A percentile compares a stretch with the other conserved stretches of the same genome.
These are phyloP conservation scores for Stramenopiles sp. DNA, from an alignment of 352 stramenopile species.

Conservation along the genomic window DNA sequence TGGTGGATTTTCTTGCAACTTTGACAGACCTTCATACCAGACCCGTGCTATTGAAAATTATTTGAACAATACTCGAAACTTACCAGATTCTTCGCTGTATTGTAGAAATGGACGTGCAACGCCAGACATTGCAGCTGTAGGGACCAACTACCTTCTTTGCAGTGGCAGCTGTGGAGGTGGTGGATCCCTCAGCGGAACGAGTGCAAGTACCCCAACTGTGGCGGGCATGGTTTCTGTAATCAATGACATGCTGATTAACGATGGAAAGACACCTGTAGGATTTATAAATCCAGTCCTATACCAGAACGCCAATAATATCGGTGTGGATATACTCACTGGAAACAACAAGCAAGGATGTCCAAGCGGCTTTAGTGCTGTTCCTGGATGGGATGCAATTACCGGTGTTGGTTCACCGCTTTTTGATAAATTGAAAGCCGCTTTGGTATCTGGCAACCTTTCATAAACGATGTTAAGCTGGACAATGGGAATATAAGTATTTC, in stretches of 20 bases:
- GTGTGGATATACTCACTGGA: slow-evolving; percentile 45
- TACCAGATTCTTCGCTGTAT: slow-evolving; percentile 38
- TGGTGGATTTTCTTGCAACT: slow-evolving; percentile 60
- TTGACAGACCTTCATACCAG: slow-evolving; percentile 49
- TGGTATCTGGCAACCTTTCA: too few relatives aligned
- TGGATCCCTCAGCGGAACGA: slow-evolving; percentile 34
- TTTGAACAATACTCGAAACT: slow-evolving; percentile 32
- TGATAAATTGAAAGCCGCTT: neutral
- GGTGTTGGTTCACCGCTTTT: slow-evolving; percentile 44
- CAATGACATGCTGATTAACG: slow-evolving; percentile 43
- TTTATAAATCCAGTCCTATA: slow-evolving; percentile 65
- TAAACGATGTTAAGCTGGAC: too few relatives aligned
- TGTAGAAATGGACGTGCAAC: slow-evolving; percentile 55
- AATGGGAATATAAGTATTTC: too few relatives aligned
- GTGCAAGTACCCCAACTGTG: slow-evolving; percentile 51
- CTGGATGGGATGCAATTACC: slow-evolving; percentile 60
- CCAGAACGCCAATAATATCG: slow-evolving; percentile 40
- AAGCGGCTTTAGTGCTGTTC: slow-evolving; percentile 48
- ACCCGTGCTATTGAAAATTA: slow-evolving; percentile 38
- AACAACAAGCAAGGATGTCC: slow-evolving; percentile 45
- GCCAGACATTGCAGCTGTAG: slow-evolving; percentile 56
- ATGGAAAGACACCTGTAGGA: slow-evolving; percentile 46
- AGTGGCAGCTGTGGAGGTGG: slow-evolving; percentile 22
- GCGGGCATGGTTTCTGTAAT: slow-evolving; percentile 60
- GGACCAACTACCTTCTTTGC: slow-evolving; percentile 37